Percentiles rank a stretch among this genome's conserved stretches.
Evolutionary conservation across 2,329 filamentous ascomycete genomes (phyloP).

Genomic region (Phaeosphaeriaceae sp.): DNA sequence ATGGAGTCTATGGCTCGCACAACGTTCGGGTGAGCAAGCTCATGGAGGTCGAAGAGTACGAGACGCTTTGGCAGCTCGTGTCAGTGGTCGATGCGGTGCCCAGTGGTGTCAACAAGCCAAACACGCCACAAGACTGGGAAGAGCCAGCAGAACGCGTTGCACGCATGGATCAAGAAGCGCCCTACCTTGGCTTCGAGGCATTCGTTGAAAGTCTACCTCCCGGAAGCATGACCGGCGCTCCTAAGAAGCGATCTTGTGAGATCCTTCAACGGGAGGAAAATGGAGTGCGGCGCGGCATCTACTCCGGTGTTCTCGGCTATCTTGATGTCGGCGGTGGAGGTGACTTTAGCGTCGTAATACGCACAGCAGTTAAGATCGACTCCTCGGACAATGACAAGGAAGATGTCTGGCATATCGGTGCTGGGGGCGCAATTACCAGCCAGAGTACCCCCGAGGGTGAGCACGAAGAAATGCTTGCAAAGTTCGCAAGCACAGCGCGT

Average conservation of each 20-base stretch:
- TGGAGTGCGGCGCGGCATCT: slow-evolving; percentile 71
- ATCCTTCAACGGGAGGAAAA: slow-evolving; percentile 75
- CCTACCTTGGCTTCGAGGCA: slow-evolving; percentile 72
- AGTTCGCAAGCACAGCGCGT: slow-evolving; percentile 46
- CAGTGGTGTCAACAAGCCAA: slow-evolving; percentile 27
- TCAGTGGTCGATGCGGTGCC: slow-evolving; percentile 77
- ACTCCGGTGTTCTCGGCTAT: slow-evolving; percentile 89
- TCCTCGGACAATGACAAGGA: slow-evolving; percentile 10
- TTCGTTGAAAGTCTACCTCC: slow-evolving; percentile 81
- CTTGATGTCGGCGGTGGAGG: slow-evolving; percentile 84
- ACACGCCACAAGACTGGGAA: slow-evolving; percentile 41
- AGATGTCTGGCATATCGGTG: slow-evolving; percentile 82
- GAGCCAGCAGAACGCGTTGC: slow-evolving; percentile 31
- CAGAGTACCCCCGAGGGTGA: slow-evolving; percentile 82
- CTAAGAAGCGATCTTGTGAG: slow-evolving; percentile 91
- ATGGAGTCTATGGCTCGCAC: slow-evolving; percentile 79
- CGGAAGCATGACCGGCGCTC: slow-evolving; percentile 95
- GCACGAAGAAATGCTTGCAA: slow-evolving; percentile 80
- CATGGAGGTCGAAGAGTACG: slow-evolving; percentile 88
- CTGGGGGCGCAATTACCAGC: slow-evolving; percentile 87
- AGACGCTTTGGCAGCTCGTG: slow-evolving; percentile 89
- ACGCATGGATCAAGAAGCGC: slow-evolving; percentile 14
- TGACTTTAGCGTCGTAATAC: slow-evolving; percentile 91
- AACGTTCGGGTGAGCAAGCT: slow-evolving; percentile 78
- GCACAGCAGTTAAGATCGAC: slow-evolving; percentile 70